These are phyloP conservation scores for Tirmania nivea DNA, from an alignment of 495 filamentous ascomycete genomes.

Conservation along the genomic window DNA sequence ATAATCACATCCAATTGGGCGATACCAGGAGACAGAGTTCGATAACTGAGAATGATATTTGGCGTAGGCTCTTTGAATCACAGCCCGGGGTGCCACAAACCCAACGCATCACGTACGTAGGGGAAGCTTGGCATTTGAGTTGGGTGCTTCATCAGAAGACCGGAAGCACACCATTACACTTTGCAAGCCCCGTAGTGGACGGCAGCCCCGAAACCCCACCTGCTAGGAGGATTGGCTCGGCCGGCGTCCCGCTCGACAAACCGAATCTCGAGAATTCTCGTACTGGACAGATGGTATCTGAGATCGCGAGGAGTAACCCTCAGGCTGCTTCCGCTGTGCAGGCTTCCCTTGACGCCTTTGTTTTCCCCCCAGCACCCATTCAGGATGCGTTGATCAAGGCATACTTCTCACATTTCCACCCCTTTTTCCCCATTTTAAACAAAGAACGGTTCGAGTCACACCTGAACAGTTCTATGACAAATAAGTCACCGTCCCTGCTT, in stretches of 20 bases:
- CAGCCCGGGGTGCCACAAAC: background rate
- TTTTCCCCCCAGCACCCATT: conserved; percentile 3
- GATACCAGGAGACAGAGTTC: too few species aligned
- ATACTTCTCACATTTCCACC: conserved; percentile 6
- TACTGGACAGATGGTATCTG: background rate
- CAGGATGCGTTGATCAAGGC: conserved; percentile 5
- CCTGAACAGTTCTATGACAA: background rate
- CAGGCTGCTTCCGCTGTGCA: background rate
- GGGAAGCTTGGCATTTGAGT: conserved; percentile 8
- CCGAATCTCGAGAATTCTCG: background rate
- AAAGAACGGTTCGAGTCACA: conserved; percentile 2
- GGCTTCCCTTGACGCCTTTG: conserved; percentile 2
- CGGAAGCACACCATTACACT: conserved; percentile 1
- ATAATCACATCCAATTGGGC: too few species aligned
- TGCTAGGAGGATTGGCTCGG: conserved; percentile 4
- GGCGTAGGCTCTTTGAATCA: background rate
- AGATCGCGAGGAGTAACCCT: background rate
- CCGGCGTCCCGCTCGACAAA: background rate
- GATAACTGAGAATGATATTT: background rate
- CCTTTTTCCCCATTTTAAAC: conserved; percentile 4
- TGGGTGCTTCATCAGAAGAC: conserved; percentile 2
- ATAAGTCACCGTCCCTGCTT: conserved; percentile 2
- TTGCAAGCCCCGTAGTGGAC: conserved; percentile 1
- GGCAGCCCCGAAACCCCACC: conserved; percentile 4
- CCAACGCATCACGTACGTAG: conserved; percentile 5